Evolutionary conservation across 306 rosid genomes (phyloP).

Genomic region (Lablab purpureus): DNA sequence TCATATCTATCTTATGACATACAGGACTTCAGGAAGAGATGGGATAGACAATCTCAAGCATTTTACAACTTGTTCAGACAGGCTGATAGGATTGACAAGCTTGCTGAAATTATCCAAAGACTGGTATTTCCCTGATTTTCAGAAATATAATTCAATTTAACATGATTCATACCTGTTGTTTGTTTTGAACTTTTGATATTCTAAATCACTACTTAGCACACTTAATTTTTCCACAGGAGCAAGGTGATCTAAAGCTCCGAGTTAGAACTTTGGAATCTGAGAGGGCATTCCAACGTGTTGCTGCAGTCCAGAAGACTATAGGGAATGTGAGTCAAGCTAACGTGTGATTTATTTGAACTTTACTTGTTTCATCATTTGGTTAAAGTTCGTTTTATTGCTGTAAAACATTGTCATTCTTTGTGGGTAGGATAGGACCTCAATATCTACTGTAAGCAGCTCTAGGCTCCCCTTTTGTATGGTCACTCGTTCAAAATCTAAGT

Average conservation of each 20-base stretch:
- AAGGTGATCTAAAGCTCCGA: conserved; percentile 97
- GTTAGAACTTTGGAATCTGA: conserved; percentile 98
- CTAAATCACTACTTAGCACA: conserved; percentile 26
- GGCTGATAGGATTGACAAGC: conserved; percentile 96
- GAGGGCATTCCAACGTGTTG: conserved; percentile 98
- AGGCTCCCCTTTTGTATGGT: conserved; percentile 2
- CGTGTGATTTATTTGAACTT: conserved; percentile 34
- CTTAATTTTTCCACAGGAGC: conserved; percentile 70
- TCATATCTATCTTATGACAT: conserved; percentile 45
- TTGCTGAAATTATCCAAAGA: conserved; percentile 85
- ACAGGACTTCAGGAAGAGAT: conserved; percentile 87
- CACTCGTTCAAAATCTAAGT: conserved; percentile 13
- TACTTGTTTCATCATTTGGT: conserved; percentile 10
- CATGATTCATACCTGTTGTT: conserved; percentile 40
- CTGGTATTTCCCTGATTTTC: conserved; percentile 59
- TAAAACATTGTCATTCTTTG: conserved; percentile 31
- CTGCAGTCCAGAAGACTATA: conserved; percentile 89
- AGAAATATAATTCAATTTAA: conserved; percentile 37
- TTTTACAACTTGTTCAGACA: conserved; percentile 94
- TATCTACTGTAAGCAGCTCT: conserved; percentile 22
- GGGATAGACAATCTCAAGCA: conserved; percentile 91
- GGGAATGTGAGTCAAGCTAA: conserved; percentile 81
- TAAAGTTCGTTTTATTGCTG: conserved; percentile 12
- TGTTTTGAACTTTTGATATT: conserved; percentile 34
- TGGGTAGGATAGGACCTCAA: conserved; percentile 35